Base-by-base conservation (phyloP, 2,329 filamentous ascomycete genomes). In the Aspergillus sp. region DNA sequence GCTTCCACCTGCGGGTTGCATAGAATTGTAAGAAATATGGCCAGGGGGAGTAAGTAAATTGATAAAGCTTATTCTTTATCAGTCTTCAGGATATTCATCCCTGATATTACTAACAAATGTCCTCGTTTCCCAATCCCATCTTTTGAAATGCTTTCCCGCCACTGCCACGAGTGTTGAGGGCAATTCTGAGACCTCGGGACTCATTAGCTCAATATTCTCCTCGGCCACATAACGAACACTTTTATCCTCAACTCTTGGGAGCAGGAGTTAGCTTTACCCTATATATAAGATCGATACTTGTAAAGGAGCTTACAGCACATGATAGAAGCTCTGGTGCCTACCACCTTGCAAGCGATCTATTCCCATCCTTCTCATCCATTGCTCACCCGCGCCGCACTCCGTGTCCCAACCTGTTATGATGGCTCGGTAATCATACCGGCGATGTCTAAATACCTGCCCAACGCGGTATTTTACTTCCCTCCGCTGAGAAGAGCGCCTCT, bases 401-500 rank as follows among this genome's bases (percentile, higher is more conserved):
- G 77, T 76, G 67, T 90, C 88, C 93, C 94, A 99, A n/a, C 93
- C 93, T 13, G 90, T 91, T 60, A 99, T 90, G 25, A 96, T 84
- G 17, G 89, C 93, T 52, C 88, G 81, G 73, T 94, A 96, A 19
- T 84, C 80, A 73, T 95, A 96, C 49, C 92, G 85, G 62, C 83
- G 86, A 76, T 99, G 95, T 51, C 83, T 84, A 72, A 98, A 96
- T 6, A 96, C 84, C 68, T 96, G 90, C 0, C 95, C 95, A 52
- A 96, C 84, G 54, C 82, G 85, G 73, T 86, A 94, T 62, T 78
- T 83, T 54, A 92, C 85, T 27, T 76, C 70, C n/a, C 71, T 69
- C 62, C 71, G 68, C 71, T 76, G 66, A 65, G 63, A 51, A 21
- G 65, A 64, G 38, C 78, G 76, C 23, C 59, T 62, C 55, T 75